Base-by-base conservation (phyloP, 164 flowering plant species). In the Vitis rupestris region DNA sequence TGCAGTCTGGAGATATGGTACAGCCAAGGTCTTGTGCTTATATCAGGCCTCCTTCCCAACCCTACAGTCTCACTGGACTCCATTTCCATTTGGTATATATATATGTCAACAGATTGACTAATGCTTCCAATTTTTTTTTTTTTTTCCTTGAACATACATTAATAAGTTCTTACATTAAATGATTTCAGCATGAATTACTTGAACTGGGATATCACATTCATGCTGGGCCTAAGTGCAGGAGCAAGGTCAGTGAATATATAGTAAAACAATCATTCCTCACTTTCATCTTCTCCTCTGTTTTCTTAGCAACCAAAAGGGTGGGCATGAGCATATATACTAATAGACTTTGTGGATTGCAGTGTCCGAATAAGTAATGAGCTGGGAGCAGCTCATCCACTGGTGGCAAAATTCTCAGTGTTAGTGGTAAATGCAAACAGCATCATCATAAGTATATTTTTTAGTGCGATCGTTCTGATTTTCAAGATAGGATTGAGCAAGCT, bases 1-100 rank as follows among this genome's bases (percentile, higher is more conserved):
- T 72, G 73, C 74, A 90, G 97, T 67, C 78, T 90, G 88, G 97
- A 90, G 80, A 85, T 90, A 65, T 90, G 97, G 97, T 90, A 90
- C 76, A 79, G 16, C 62, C 93, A 89, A 72, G 97, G 90, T 61
- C 75, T 90, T 49, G 92, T 86, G 30, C 85, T 90, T 50, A 85
- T 90, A 70, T 82, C 90, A 50, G 97, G 97, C 31, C 85, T 86
- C 51, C 87, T 90, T 4, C 49, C 97, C 29, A 78, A 90, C 52
- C 86, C 97, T 0, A 83, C 91, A 65, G 65, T 90, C 50, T 51
- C 91, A n/a, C 84, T 90, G 9, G 97, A 89, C 75, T 78, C 93
- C 37, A 84, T 89, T 71, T 87, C 96, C 50, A 82, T 90, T 57
- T 84, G 96, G 96, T 90, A 90, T 13, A 51, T 63, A 8, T 61